Percentiles rank a stretch among this genome's conserved stretches.
Conservation (phyloP, 768 basidiomycete genomes). For the Suillus fuscotomentosus region DNA sequence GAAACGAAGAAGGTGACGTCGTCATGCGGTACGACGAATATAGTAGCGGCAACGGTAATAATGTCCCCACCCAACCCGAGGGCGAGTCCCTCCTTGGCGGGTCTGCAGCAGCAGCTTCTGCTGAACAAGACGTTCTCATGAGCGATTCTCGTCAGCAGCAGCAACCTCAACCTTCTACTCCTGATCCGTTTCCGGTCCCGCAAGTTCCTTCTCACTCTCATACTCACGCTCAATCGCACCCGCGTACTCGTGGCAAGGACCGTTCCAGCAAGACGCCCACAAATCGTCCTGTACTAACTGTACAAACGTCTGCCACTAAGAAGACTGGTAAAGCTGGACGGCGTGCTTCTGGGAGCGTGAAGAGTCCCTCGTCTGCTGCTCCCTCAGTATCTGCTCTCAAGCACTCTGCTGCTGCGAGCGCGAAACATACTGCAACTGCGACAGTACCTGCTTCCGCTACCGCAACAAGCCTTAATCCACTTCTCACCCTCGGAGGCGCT, state of each 20-base stretch:
- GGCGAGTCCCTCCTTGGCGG: constrained; percentile 3
- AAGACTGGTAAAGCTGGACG: neutral
- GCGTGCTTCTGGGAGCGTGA: neutral
- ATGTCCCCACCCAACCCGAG: constrained; percentile 7
- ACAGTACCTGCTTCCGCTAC: constrained; percentile 58
- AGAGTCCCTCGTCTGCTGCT: neutral
- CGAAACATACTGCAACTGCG: constrained; percentile 15
- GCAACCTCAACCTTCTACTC: constrained; percentile 2
- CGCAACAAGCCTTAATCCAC: constrained; percentile 53
- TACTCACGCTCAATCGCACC: constrained; percentile 57
- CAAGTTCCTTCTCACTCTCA: constrained; percentile 25
- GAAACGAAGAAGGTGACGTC: neutral
- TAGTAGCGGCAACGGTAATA: neutral
- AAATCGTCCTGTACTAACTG: constrained; percentile 57
- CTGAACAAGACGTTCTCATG: constrained; percentile 23
- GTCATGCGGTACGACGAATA: constrained; percentile 21
- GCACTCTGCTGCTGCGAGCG: neutral
- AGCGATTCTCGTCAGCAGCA: constrained; percentile 22
- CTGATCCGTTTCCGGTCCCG: constrained; percentile 28
- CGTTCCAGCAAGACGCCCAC: constrained; percentile 29
- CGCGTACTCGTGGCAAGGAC: constrained; percentile 41
- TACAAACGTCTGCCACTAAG: constrained; percentile 47
- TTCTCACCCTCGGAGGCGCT: constrained; percentile 31
- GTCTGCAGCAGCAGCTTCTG: neutral
- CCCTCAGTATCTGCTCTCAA: neutral